A percentile compares a stretch with the other conserved stretches of the same genome.
Evolutionary conservation across 768 basidiomycete genomes (phyloP).

Genomic region (Pleurotus djamor): DNA sequence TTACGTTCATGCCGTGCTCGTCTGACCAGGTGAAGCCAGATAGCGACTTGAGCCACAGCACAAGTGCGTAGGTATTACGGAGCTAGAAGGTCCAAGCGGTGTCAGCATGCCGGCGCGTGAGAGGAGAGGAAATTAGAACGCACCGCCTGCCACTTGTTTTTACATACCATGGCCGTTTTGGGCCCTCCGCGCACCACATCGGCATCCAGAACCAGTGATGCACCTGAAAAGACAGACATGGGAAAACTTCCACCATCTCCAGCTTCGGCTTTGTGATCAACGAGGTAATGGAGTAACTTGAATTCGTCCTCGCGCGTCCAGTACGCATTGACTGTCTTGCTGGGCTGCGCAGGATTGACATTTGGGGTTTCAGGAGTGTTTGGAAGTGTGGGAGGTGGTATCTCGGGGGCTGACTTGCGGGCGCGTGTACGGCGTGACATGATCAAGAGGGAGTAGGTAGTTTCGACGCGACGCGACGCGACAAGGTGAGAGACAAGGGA

Average conservation of each 20-base stretch:
- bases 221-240: conserved; percentile 12
- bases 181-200: conserved; percentile 10
- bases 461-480: neutral
- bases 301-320: conserved; percentile 13
- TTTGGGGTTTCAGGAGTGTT: neutral
- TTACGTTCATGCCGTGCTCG: conserved; percentile 12
- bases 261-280: conserved; percentile 10
- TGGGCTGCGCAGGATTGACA: neutral
- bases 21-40: conserved; percentile 25
- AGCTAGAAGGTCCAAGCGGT: conserved; percentile 10
- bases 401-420: neutral
- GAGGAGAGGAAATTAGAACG: conserved; percentile 5
- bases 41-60: conserved; percentile 14
- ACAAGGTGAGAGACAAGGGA: neutral
- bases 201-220: conserved; percentile 4
- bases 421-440: neutral
- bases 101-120: neutral
- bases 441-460: neutral
- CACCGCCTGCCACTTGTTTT: conserved; percentile 16
- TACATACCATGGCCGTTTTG: conserved; percentile 15
- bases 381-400: neutral
- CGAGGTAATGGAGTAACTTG: conserved; percentile 11
- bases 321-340: neutral
- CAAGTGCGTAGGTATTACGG: conserved; percentile 6
- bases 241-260: conserved; percentile 21